Base-by-base conservation (phyloP, 176 grass and related monocot genomes). In the Sorghum bicolor region DNA sequence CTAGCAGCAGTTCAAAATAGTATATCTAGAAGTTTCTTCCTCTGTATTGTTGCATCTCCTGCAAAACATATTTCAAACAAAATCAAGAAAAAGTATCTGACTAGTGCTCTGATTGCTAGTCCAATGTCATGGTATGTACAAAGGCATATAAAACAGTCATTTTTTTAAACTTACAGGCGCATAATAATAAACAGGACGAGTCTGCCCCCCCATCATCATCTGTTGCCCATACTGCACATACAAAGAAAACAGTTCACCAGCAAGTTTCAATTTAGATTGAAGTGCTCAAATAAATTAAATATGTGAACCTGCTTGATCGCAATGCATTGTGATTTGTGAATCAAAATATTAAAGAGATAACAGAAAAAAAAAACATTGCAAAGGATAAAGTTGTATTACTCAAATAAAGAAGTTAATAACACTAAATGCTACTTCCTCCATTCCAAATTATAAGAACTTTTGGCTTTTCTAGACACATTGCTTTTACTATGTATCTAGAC, bases 141-240 rank as follows among this genome's bases (percentile, higher is more conserved):
- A 57, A 67, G 6, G 6, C 17, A 8, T 6, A 67, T 37, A 79
- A 13, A 79, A 84, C 1, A 26, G 10, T 20, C 16, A 29, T 70
- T 25, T 10, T n/a, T 9, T 85, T 74, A 10, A 44, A 44, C 91
- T 93, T 82, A 93, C 91, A 45, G 87, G 84, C 25, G 84, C 33
- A 82, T 85, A 93, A 82, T 93, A 93, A 82, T 93, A 93, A 82
- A 93, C 81, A 31, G 88, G 91, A 26, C 81, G 87, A 52, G 72
- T 72, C 81, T 90, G 91, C 5, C 87, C 87, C 31, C 91, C 87
- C 31, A 93, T 79, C 84, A 89, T 87, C 86, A 94, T 89, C 77
- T 94, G 92, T 41, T 94, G 92, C 78, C 92, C 92, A 78, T 89
- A 91, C 92, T 94, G 92, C 64, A 79, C 52, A 84, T 20, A 24